Base-by-base conservation (phyloP, 2,329 filamentous ascomycete species). In the Bertia moriformis region DNA sequence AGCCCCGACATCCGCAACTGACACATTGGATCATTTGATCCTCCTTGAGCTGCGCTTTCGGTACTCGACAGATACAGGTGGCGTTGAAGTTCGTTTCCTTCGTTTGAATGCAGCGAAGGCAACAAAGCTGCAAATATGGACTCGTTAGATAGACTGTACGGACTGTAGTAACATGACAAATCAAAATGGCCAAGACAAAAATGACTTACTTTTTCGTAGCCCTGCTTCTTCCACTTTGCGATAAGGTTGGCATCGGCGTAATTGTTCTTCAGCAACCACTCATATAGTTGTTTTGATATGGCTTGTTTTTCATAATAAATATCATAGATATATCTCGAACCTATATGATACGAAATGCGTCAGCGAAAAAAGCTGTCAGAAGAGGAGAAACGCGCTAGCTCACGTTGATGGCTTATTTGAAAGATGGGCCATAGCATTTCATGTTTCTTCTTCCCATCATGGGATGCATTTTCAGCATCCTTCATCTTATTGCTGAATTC, bases 191-290 rank as follows among this genome's bases (percentile, higher is more conserved):
- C n/a, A 38, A 39, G 39, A 43, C 17, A 22, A 5, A 44, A 5
- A 35, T 3, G 22, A n/a, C 4, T 2, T 58, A 85, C 84, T 78
- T 96, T 95, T 61, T 98, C 91, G 53, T 98, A 98, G 14, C 91
- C 91, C 53, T 93, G 83, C 66, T 98, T 98, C 75, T 98, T 98
- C 91, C 91, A 98, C 65, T 98, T 98, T 13, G 91, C 91, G 54
- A 98, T 96, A 54, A 98, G 65, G 66, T 88, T 91, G 36, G 84
- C 77, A 61, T 98, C 91, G 4, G 88, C 91, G 57, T 98, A 96
- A 38, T 80, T 79, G 55, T 98, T 95, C 72, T 98, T 98, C 43
- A 98, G 66, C 46, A 96, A 65, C 80, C 85, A 98, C 49, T 96
- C 91, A 61, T 98, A 98, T 15, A 98, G 68, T 60, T 80, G 69